Conservation (phyloP, 768 basidiomycete species). For the Coprinellus aureogranulatus region DNA sequence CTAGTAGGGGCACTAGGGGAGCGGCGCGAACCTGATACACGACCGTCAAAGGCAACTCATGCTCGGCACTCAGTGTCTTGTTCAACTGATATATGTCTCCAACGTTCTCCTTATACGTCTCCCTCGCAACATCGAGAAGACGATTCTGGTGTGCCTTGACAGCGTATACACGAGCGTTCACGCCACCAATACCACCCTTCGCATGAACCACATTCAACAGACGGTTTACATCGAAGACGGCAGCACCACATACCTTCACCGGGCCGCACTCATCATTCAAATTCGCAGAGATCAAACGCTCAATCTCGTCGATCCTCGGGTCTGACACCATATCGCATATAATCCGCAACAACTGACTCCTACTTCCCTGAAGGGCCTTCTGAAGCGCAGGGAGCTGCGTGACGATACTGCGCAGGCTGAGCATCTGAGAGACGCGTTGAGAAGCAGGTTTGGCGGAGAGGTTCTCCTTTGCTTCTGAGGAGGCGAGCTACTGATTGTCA, state of each 20-base stretch:
- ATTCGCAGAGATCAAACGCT: constrained; percentile 52
- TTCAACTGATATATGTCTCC: constrained; percentile 79
- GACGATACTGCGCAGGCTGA: constrained; percentile 73
- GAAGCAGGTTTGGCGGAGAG: constrained; percentile 63
- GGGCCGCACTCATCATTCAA: constrained; percentile 71
- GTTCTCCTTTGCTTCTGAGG: constrained; percentile 55
- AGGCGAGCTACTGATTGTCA: constrained; percentile 50
- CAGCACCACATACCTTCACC: constrained; percentile 57
- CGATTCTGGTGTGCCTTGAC: constrained; percentile 80
- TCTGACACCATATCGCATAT: constrained; percentile 72
- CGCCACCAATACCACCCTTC: constrained; percentile 68
- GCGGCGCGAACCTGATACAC: constrained; percentile 48
- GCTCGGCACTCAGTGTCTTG: constrained; percentile 54
- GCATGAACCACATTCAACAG: neutral
- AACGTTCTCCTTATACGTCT: constrained; percentile 92
- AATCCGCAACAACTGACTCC: constrained; percentile 59
- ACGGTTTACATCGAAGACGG: neutral
- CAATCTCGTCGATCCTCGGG: constrained; percentile 63
- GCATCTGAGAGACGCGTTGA: constrained; percentile 71
- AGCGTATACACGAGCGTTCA: constrained; percentile 85
- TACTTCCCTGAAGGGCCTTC: constrained; percentile 57
- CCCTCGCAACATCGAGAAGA: constrained; percentile 90
- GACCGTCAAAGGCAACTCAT: constrained; percentile 63
- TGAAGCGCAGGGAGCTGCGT: constrained; percentile 62
- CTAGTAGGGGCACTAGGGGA: too few relatives aligned